Evolutionary conservation across 2,329 filamentous ascomycete genomes (phyloP).

Genomic region (Sordariomycetes sp.): DNA sequence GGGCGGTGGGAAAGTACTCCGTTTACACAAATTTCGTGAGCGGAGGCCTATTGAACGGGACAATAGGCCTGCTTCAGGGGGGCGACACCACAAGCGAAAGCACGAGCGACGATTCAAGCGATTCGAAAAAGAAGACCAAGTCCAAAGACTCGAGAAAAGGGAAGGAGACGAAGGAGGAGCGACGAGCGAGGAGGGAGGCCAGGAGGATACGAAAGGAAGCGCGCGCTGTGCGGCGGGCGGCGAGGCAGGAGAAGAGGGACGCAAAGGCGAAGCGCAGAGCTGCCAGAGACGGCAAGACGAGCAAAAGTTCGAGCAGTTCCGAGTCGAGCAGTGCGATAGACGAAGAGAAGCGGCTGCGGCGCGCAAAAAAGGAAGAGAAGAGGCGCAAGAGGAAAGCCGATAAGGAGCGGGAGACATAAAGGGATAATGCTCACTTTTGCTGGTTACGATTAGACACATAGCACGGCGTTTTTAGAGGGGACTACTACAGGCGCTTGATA

Average conservation of each 20-base stretch:
- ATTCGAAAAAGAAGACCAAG: slow-evolving; percentile 8
- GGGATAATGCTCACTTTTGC: neutral
- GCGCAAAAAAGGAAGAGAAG: slow-evolving; percentile 32
- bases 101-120: slow-evolving; percentile 9
- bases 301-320: neutral
- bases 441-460: slow-evolving; percentile 1
- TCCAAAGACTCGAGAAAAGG: slow-evolving; percentile 23
- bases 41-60: slow-evolving; percentile 70
- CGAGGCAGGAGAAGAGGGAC: slow-evolving; percentile 1
- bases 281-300: slow-evolving; percentile 8
- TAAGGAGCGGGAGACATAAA: slow-evolving; percentile 9
- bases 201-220: slow-evolving; percentile 10
- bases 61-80: slow-evolving; percentile 34
- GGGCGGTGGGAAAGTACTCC: slow-evolving; percentile 46
- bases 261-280: slow-evolving; percentile 6
- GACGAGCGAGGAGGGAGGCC: slow-evolving; percentile 23
- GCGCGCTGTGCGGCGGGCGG: neutral
- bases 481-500: too few species aligned
- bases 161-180: slow-evolving; percentile 32
- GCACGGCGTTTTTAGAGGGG: slow-evolving; percentile 6
- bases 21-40: slow-evolving; percentile 80
- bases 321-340: slow-evolving; percentile 1
- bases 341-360: slow-evolving; percentile 37
- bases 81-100: slow-evolving; percentile 15
- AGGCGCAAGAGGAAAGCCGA: slow-evolving; percentile 24